phyloP scores from a whole-genome alignment of 305 asterid species.

The Fraxinus nigra region DNA sequence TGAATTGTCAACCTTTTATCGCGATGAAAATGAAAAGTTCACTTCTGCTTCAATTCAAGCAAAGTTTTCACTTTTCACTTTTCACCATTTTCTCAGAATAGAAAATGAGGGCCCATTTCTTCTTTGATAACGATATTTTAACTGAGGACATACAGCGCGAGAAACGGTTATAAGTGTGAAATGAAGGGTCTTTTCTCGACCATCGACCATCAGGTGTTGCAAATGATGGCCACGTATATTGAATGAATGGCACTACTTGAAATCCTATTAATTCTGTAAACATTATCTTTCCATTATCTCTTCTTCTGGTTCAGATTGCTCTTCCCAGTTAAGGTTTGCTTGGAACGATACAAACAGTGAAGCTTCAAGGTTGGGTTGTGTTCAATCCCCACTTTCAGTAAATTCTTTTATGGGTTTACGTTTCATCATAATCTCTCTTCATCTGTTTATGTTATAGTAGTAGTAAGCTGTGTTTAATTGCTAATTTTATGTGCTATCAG shows the following conservation, averaged over 20 bases:
- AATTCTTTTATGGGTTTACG: not conserved
- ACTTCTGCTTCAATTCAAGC: not conserved
- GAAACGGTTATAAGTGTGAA: constrained; percentile 22
- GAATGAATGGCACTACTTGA: constrained; percentile 28
- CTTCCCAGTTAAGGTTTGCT: constrained; percentile 9
- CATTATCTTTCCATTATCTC: constrained; percentile 55
- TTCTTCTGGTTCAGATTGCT: constrained; percentile 27
- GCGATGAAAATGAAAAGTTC: not conserved
- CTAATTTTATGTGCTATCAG: not conserved
- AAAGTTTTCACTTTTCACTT: not conserved
- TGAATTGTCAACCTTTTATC: not conserved
- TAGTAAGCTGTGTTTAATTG: not conserved
- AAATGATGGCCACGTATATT: constrained; percentile 41
- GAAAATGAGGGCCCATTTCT: not conserved
- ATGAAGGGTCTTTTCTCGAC: not conserved
- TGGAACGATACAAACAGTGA: not conserved
- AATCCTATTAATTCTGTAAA: constrained; percentile 46
- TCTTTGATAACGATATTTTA: not conserved
- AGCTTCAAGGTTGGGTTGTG: not conserved
- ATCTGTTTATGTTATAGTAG: not conserved
- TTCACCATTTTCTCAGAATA: not conserved
- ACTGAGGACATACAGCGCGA: constrained; percentile 11
- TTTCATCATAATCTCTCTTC: not conserved
- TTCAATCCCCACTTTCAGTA: not conserved
- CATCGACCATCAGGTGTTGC: constrained; percentile 16